phyloP scores from a whole-genome alignment of 208 protist genomes.

The Crithidia expoeki region DNA sequence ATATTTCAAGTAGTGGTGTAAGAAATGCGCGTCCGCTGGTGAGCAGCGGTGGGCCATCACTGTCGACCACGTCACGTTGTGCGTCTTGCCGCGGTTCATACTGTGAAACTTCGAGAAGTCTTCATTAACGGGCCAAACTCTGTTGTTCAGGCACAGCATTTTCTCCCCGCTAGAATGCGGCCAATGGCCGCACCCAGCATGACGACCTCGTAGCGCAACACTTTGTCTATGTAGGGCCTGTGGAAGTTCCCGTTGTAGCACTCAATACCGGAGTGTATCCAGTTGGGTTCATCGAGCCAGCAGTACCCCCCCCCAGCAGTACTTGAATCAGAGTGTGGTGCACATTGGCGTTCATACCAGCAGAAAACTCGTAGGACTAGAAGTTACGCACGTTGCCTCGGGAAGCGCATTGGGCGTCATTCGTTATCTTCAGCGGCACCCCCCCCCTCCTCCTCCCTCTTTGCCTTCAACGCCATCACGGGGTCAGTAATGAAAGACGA shows the following conservation, averaged over 20 bases:
- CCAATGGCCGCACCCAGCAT: not conserved
- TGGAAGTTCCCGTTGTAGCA: not conserved
- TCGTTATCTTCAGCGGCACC: no score
- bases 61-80: slow-evolving; percentile 21
- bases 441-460: no score
- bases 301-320: no score
- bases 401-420: slow-evolving; percentile 1
- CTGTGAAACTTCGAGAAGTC: not conserved
- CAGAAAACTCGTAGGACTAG: not conserved
- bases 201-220: slow-evolving; percentile 3
- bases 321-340: no score
- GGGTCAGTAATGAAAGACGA: no score
- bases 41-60: slow-evolving; percentile 14
- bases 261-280: not conserved
- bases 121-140: not conserved
- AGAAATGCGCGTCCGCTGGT: slow-evolving; percentile 8
- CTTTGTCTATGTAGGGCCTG: not conserved
- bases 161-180: no score
- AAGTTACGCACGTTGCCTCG: slow-evolving; percentile 5
- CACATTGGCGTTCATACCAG: slow-evolving; percentile 4
- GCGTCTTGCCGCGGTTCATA: not conserved
- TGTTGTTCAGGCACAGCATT: not conserved
- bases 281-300: not conserved
- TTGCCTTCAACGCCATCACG: no score
- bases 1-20: slow-evolving; percentile 20